Percentiles rank a stretch among this genome's conserved stretches.
Conservation (phyloP, 2,329 filamentous ascomycete genomes). For the Penicillium fuscoglaucum region DNA sequence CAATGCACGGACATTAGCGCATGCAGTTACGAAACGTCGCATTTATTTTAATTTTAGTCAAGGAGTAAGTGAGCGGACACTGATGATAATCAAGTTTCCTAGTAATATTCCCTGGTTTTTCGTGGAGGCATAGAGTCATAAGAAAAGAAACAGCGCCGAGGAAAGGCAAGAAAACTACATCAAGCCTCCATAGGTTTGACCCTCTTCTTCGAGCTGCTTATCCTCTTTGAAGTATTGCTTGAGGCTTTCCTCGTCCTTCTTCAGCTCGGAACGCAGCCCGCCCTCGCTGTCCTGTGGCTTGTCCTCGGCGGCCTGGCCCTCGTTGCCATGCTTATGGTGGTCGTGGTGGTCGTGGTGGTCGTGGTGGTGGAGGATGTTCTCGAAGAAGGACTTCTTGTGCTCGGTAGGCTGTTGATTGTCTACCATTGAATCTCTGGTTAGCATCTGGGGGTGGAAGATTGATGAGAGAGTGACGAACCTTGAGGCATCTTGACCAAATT, state of each 20-base stretch:
- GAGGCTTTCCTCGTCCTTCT: background rate
- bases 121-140: background rate
- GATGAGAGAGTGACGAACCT: background rate
- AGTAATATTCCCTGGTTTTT: background rate
- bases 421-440: slow-evolving; percentile 32
- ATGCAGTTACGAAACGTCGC: background rate
- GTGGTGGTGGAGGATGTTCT: background rate
- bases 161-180: background rate
- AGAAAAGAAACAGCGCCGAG: background rate
- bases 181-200: slow-evolving; percentile 1
- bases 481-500: background rate
- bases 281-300: background rate
- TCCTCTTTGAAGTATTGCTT: background rate
- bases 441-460: background rate
- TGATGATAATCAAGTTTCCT: background rate
- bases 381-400: background rate
- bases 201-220: background rate
- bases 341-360: too few species aligned
- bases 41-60: background rate
- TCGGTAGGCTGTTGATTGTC: background rate
- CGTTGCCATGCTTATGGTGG: background rate
- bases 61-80: background rate
- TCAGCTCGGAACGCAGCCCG: background rate
- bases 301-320: background rate
- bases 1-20: slow-evolving; percentile 23